Base-by-base conservation (phyloP, 1,284 basidiomycete species). In the Microbotryum saponariae region DNA sequence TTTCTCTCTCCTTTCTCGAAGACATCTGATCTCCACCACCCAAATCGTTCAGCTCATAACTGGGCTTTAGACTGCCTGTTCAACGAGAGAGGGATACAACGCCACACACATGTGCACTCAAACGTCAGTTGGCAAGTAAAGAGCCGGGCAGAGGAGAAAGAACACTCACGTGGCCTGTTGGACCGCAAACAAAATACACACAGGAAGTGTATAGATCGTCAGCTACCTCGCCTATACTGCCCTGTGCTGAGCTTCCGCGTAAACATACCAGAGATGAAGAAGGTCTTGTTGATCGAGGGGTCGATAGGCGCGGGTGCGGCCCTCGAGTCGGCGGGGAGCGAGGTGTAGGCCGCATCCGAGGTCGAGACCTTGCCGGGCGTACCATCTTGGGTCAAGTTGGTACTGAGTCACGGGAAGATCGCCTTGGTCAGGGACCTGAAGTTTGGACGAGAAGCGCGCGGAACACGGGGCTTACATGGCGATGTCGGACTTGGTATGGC, bases 221-320 rank as follows among this genome's bases (percentile, higher is more conserved):
- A 42, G 37, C 37, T 42, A 12, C 37, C 37, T 42, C 37, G 14
- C 16, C 14, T 42, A 4, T 53, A 53, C 51, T 56, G 33, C 25
- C 37, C 16, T 18, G 37, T 16, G 12, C 10, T 42, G 14, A 18
- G 16, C 16, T 18, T 2, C 12, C 37, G 37, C 14, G 12, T 16
- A 18, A 18, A 42, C 37, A 18, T 18, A 42, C 57, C 57, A 6
- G 57, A 59, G 60, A 62, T 62, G 56, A 62, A 62, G 56, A 62
- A 62, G 27, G 60, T 62, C 56, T 62, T 62, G 56, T 54, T 56
- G 59, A 61, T 85, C 56, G 90, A 87, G 64, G 88, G 84, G 73
- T 97, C 92, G 71, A 96, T 85, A 47, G 88, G 85, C 59, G 84
- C 90, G 69, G 92, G 82, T 56, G 90, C 83, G 78, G 85, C 84